Base-by-base conservation (phyloP, 108 stramenopile genomes). In the Cyclostephanos invisitatus region DNA sequence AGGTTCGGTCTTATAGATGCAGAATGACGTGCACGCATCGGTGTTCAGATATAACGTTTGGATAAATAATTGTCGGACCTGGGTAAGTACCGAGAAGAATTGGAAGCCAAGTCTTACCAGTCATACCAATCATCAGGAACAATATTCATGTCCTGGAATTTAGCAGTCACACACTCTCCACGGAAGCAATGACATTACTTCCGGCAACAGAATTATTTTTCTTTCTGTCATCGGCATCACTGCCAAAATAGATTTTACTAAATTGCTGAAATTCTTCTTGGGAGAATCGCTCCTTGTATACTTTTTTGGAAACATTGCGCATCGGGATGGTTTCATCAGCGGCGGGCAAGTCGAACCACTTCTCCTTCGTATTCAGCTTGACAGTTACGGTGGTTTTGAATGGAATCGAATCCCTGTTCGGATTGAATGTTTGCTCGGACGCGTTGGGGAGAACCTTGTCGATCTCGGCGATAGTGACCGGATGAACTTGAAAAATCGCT, bases 101-200 rank as follows among this genome's bases (percentile, higher is more conserved):
- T 47, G 0, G 63, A 64, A 17, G 3, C 44, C 47, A 64, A 64
- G 44, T 64, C 63, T 64, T 64, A 44, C 63, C 63, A 64, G 42
- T 64, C 63, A 47, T 64, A n/a, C n/a, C n/a, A n/a, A n/a, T n/a
- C n/a, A n/a, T n/a, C 63, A 21, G 63, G 63, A 18, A 44, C 63
- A 47, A 46, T 22, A 20, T 63, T 24, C 22, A 64, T 12, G 18
- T 64, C 47, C 63, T 53, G 22, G 51, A 53, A 25, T 53, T 3
- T 25, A 21, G 20, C 24, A 24, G 51, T 53, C 22, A 53, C 24
- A 25, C 51, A n/a, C n/a, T 8, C 20, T 53, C 22, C 24, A 53
- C 6, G 0, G 51, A 6, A 20, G 18, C 51, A 21, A 24, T 7
- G 22, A 44, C 25, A 2, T 64, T 9, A 27, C 10, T 44, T 20